Evolutionary conservation across 2,329 filamentous ascomycete genomes (phyloP).

Genomic region (Geosmithia putterillii): DNA sequence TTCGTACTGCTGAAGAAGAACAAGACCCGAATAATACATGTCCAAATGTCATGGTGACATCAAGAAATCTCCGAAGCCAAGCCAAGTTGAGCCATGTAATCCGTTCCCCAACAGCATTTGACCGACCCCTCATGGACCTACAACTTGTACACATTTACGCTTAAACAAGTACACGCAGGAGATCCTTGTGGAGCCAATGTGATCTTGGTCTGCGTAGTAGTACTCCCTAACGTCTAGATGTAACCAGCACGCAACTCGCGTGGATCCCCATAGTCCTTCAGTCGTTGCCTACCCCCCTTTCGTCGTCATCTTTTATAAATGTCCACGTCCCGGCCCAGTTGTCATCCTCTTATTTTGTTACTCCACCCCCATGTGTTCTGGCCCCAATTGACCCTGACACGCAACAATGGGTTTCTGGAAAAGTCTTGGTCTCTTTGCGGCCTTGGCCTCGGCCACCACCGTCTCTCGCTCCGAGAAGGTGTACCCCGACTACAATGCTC

Average conservation of each 20-base stretch:
- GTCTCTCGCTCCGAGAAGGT: not conserved
- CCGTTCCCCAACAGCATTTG: not conserved
- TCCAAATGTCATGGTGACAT: not conserved
- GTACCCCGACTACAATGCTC: constrained; percentile 3
- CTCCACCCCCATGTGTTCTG: not conserved
- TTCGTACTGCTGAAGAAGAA: too few species aligned
- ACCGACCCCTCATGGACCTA: not conserved
- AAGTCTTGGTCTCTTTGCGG: not conserved
- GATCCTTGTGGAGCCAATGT: not conserved
- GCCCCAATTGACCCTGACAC: not conserved
- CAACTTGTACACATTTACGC: not conserved
- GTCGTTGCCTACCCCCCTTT: not conserved
- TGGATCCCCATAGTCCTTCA: not conserved
- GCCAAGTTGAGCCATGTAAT: too few species aligned
- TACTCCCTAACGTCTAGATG: not conserved
- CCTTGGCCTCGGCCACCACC: not conserved
- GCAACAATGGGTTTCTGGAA: constrained; percentile 1
- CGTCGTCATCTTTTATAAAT: not conserved
- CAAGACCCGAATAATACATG: not conserved
- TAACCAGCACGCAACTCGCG: not conserved
- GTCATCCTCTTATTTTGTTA: not conserved
- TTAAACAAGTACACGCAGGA: not conserved
- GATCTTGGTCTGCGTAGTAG: not conserved
- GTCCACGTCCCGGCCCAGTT: not conserved
- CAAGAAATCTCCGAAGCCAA: not conserved